These are phyloP conservation scores for Didymella lethalis DNA, from an alignment of 2,329 filamentous ascomycete genomes.

Conservation along the genomic window DNA sequence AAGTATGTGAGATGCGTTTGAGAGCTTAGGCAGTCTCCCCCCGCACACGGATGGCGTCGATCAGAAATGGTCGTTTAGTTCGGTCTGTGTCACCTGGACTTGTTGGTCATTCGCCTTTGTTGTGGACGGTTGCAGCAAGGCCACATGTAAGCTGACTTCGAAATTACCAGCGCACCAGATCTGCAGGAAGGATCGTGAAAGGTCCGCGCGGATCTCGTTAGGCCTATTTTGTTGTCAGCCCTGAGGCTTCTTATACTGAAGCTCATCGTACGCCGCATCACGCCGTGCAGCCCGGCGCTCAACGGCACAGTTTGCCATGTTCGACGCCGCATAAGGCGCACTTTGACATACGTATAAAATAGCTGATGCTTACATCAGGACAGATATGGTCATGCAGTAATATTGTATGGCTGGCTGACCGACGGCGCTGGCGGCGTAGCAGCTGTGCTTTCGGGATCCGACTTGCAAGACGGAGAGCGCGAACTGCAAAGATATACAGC, in stretches of 20 bases:
- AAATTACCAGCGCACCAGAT: constrained; percentile 47
- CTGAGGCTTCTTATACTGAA: constrained; percentile 26
- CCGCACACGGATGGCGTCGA: constrained; percentile 16
- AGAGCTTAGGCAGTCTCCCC: constrained; percentile 3
- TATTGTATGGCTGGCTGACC: constrained; percentile 27
- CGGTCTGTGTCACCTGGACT: constrained; percentile 44
- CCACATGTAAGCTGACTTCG: constrained; percentile 48
- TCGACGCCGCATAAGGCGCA: constrained; percentile 12
- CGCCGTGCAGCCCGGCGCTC: constrained; percentile 10
- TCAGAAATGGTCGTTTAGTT: constrained; percentile 41
- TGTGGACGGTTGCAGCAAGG: constrained; percentile 43
- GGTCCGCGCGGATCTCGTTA: constrained; percentile 38
- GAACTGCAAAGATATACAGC: constrained; percentile 6
- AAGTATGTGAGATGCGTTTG: constrained; percentile 28
- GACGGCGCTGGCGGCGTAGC: constrained; percentile 23
- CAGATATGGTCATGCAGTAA: constrained; percentile 23
- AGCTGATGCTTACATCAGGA: constrained; percentile 33
- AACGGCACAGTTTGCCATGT: constrained; percentile 7
- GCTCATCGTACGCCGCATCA: constrained; percentile 5
- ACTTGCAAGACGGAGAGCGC: constrained; percentile 9
- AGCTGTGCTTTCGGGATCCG: constrained; percentile 10
- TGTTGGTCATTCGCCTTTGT: constrained; percentile 51
- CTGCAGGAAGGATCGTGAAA: constrained; percentile 45
- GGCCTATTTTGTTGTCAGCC: constrained; percentile 42
- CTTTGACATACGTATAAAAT: constrained; percentile 13